Percentiles rank a stretch among this genome's conserved stretches.
Evolutionary conservation across 2,329 filamentous ascomycete species (phyloP).

Genomic region (Penicillium fuscoglaucum): DNA sequence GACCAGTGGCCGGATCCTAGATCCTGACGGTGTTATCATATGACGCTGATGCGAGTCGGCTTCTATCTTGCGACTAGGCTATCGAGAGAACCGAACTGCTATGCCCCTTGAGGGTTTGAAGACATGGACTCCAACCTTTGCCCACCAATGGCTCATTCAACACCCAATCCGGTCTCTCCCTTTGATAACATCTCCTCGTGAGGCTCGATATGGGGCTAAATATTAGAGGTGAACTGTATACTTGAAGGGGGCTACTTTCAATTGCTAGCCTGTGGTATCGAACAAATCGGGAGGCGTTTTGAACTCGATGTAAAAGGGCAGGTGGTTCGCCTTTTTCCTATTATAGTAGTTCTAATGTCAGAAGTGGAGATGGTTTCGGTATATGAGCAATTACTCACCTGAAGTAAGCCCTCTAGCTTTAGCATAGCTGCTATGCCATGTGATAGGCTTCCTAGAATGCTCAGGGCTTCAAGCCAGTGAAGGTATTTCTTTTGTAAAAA

Average conservation of each 20-base stretch:
- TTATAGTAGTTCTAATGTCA: too few relatives aligned
- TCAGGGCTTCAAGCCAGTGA: constrained; percentile 35
- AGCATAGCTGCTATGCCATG: constrained; percentile 10
- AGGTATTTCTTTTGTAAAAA: constrained; percentile 29
- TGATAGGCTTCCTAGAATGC: constrained; percentile 23
- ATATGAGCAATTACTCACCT: constrained; percentile 4
- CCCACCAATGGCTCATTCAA: constrained; percentile 4
- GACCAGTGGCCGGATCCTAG: too few relatives aligned
- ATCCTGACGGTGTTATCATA: too few relatives aligned
- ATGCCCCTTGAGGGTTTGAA: constrained; percentile 17
- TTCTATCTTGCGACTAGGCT: too few relatives aligned
- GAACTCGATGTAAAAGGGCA: constrained; percentile 12
- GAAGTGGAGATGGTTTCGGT: too few relatives aligned
- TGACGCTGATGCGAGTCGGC: neutral
- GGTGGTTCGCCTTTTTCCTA: too few relatives aligned
- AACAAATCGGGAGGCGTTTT: constrained; percentile 30
- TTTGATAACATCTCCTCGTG: neutral
- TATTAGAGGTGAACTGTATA: constrained; percentile 29
- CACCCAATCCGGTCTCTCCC: constrained; percentile 7
- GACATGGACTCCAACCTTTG: constrained; percentile 15
- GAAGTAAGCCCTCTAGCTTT: constrained; percentile 18
- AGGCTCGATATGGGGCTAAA: constrained; percentile 28
- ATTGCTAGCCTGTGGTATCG: constrained; percentile 27
- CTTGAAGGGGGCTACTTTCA: constrained; percentile 27
- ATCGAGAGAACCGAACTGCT: too few relatives aligned